phyloP scores from a whole-genome alignment of 169 alveolate genomes.

The Plasmodium gonderi region DNA sequence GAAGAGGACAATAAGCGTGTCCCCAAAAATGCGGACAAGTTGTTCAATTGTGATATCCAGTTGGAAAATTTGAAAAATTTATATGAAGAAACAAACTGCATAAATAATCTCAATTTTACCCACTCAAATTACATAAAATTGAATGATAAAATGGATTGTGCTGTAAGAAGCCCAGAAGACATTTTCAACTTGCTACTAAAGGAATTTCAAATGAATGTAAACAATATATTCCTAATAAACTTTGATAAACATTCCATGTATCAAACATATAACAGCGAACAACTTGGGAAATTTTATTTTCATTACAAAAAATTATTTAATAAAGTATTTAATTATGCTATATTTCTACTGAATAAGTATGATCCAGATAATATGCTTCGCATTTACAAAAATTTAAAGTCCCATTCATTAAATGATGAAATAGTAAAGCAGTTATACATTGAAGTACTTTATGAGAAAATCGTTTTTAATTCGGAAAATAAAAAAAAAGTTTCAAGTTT shows the following conservation, averaged over 20 bases:
- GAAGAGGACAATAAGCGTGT: not conserved
- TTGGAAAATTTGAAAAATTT: not conserved
- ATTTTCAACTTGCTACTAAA: slow-evolving; percentile 12
- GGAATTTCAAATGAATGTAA: slow-evolving; percentile 35
- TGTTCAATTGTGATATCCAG: not conserved
- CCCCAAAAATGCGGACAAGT: not conserved
- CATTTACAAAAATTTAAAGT: slow-evolving; percentile 23
- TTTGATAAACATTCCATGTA: slow-evolving; percentile 23
- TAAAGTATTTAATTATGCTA: slow-evolving; percentile 46
- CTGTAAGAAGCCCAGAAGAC: not conserved
- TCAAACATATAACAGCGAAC: slow-evolving; percentile 26
- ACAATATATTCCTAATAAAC: slow-evolving; percentile 24
- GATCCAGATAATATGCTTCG: slow-evolving; percentile 31
- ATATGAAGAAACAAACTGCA: not conserved
- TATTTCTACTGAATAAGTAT: slow-evolving; percentile 46
- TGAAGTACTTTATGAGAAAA: slow-evolving; percentile 51
- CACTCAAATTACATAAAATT: not conserved
- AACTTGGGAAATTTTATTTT: slow-evolving; percentile 20
- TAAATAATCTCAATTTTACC: not conserved
- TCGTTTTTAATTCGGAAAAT: slow-evolving; percentile 29
- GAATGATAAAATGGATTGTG: not conserved
- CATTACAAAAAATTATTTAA: slow-evolving; percentile 41
- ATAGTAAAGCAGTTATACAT: slow-evolving; percentile 19
- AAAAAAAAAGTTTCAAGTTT: slow-evolving; percentile 27
- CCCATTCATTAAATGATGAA: slow-evolving; percentile 35